Conservation (phyloP, 1,284 basidiomycete genomes). For the Malassezia nana region DNA sequence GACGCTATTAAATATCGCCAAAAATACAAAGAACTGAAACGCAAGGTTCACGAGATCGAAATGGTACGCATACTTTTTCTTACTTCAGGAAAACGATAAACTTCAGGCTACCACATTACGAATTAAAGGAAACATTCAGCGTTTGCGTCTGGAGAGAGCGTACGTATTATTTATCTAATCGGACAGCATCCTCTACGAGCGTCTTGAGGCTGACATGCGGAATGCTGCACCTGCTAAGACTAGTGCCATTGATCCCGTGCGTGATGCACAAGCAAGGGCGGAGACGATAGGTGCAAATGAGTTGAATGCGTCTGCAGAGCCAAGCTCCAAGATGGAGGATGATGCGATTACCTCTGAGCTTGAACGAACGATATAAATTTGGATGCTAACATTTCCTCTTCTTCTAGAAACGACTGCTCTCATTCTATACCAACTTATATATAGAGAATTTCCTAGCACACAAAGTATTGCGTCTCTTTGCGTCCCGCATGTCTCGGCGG, state of each 20-base stretch:
- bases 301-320: background rate
- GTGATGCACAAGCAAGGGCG: background rate
- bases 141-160: conserved; percentile 80
- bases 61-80: conserved; percentile 53
- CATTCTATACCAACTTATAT: background rate
- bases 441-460: background rate
- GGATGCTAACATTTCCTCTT: background rate
- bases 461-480: background rate
- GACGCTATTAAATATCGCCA: conserved; percentile 78
- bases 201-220: conserved; percentile 27
- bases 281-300: background rate
- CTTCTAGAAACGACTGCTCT: background rate
- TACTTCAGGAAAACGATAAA: conserved; percentile 69
- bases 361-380: background rate
- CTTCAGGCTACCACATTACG: conserved; percentile 68
- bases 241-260: background rate
- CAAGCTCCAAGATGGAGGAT: background rate
- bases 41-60: conserved; percentile 79
- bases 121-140: conserved; percentile 72
- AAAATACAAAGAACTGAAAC: conserved; percentile 81
- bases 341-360: background rate
- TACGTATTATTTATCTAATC: conserved; percentile 51
- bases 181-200: conserved; percentile 35
- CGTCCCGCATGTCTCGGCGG: background rate
- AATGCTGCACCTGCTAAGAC: background rate